Percentiles rank a stretch among this genome's conserved stretches.
Conservation (phyloP, 306 rosid species). For the Coriaria nepalensis region DNA sequence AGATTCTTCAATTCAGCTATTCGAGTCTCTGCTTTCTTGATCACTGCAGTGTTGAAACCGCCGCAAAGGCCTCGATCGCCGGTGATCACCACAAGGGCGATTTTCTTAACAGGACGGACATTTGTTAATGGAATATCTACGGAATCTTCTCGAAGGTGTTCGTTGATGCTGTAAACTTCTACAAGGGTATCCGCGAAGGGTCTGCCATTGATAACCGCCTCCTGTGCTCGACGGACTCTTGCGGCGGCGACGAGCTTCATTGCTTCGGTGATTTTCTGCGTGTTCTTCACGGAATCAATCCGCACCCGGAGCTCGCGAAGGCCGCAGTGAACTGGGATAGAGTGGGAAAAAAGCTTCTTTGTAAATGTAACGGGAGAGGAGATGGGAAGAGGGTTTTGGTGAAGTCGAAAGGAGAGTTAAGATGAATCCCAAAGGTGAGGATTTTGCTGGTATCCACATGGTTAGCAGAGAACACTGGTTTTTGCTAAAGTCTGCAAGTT, state of each 20-base stretch:
- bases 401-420: too few relatives aligned
- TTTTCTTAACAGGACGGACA: conserved; percentile 63
- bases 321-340: conserved; percentile 40
- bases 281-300: conserved; percentile 62
- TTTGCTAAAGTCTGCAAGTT: too few relatives aligned
- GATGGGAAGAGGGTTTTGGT: too few relatives aligned
- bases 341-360: too few relatives aligned
- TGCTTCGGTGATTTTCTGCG: conserved; percentile 90
- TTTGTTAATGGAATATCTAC: conserved; percentile 58
- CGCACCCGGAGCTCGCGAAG: conserved; percentile 70
- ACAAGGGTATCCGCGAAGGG: conserved; percentile 82
- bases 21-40: conserved; percentile 59
- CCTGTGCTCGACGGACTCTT: conserved; percentile 86
- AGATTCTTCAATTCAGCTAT: conserved; percentile 53
- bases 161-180: conserved; percentile 84
- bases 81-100: conserved; percentile 62
- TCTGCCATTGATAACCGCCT: conserved; percentile 79
- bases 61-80: conserved; percentile 93
- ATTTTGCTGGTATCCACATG: too few relatives aligned
- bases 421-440: too few relatives aligned
- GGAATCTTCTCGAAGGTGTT: conserved; percentile 75
- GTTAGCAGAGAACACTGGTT: too few relatives aligned
- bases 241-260: conserved; percentile 97
- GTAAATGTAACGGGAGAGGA: too few relatives aligned
- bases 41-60: conserved; percentile 43